Evolutionary conservation across 2,329 filamentous ascomycete genomes (phyloP), one percentile per base, ranked within the genome.

Genomic region (Ophiostoma australiae): DNA sequence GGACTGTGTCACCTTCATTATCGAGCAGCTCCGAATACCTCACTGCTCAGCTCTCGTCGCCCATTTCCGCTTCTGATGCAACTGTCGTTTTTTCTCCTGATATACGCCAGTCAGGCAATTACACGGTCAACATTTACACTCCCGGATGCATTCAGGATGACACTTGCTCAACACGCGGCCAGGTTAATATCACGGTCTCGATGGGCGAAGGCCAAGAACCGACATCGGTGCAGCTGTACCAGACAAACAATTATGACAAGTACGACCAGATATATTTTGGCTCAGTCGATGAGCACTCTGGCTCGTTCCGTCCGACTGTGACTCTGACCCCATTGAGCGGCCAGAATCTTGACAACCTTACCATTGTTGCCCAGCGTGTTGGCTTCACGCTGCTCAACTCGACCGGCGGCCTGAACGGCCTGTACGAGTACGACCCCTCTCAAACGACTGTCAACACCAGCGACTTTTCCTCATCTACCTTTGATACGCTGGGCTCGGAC

Each of bases 221-320:
- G 37, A 87, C 84, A 0, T 85, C 86, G 0, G 69, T 74, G 11
- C 72, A 73, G 61, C 82, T 97, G 8, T 96, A 87, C 78, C 95
- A 99, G 80, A 97, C 94, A 23, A 99, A 99, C 81, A 87, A 96
- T 78, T 96, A 90, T 79, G 94, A 98, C 83, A 99, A 99, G 80
- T 98, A 97, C 77, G 95, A 99, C 78, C 89, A 92, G 75, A 89
- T 99, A 72, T 97, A 93, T 80, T 91, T 90, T 74, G 95, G 94
- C 67, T 89, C 89, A 74, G 88, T 99, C 70, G 93, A 98, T 77
- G 89, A 89, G 70, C 89, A 86, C 70, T 90, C 87, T 11, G 83
- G 82, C 73, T 86, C 85, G 27, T 97, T 97, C 83, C 89, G 89
- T 61, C 93, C 94, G 17, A 87, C 87, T 4, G 89, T 99, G 69